Conservation (phyloP, 441 rosid genomes). For the Pelargonium citronellum region DNA sequence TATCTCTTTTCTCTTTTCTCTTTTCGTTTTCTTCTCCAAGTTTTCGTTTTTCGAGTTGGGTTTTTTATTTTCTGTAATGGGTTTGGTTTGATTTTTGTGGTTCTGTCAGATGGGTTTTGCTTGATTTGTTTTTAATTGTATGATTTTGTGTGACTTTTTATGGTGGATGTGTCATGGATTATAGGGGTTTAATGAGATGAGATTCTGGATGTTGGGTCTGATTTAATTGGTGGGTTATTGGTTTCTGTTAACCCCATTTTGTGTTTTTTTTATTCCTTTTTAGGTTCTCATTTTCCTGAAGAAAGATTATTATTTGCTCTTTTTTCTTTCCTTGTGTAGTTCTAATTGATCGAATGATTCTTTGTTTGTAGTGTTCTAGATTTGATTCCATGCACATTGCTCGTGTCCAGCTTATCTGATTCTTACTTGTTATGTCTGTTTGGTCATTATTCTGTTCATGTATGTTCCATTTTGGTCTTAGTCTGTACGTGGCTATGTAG, state of each 20-base stretch:
- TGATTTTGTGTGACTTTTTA: neutral
- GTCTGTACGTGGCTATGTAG: neutral
- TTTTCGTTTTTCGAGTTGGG: no score
- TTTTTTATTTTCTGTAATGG: no score
- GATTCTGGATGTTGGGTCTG: neutral
- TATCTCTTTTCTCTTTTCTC: constrained; percentile 8
- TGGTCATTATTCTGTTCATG: neutral
- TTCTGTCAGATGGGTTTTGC: neutral
- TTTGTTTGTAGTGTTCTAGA: neutral
- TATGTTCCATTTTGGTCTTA: neutral
- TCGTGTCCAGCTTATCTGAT: neutral
- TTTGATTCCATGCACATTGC: neutral
- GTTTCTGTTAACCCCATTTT: neutral
- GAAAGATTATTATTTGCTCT: neutral
- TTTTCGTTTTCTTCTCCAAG: no score
- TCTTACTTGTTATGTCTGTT: neutral
- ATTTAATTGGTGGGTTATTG: constrained; percentile 4
- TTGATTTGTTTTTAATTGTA: neutral
- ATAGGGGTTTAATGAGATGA: neutral
- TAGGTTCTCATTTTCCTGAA: neutral
- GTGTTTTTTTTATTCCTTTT: neutral
- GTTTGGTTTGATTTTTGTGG: neutral
- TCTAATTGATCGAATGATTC: neutral
- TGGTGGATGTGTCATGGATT: neutral
- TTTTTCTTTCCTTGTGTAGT: neutral